Evolutionary conservation across 2,329 filamentous ascomycete species (phyloP), one percentile per base, ranked within the genome.

Genomic region (Stenocarpella maydis): DNA sequence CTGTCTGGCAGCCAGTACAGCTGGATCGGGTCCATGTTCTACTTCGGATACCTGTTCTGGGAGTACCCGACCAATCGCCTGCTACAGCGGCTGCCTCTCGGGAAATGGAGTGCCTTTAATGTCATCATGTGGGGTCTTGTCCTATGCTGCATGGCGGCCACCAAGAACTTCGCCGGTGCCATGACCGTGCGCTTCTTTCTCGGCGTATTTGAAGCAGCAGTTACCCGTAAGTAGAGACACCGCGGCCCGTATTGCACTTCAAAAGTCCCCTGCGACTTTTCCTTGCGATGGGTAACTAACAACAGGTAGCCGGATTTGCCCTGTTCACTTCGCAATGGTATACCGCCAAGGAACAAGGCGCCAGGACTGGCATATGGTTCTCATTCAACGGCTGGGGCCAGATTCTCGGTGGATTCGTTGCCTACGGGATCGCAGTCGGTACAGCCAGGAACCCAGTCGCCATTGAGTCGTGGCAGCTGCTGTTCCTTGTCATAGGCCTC

Each of bases 321-420:
- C 82, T 93, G 1, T 84, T 93, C 73, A 92, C 90, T 1, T 87
- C 83, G 4, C 89, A 92, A 79, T 93, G 90, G 90, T 93, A 92
- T 74, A 92, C 91, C 1, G 89, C 89, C 76, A 83, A 83, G 66
- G 91, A 93, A 76, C 90, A 92, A 79, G 88, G 87, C 1, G 80
- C 83, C 0, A 81, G 91, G 10, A 87, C 86, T 1, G 86, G 85
- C 4, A 86, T 92, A 67, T 93, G 91, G 91, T 92, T 92, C 79
- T 85, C 52, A 4, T 91, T 90, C 80, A 78, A 78, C 65, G 77
- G 80, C 28, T 77, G 77, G 69, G 80, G 77, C 1, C 79, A 81
- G 72, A 81, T 82, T 50, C 61, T 82, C 2, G 81, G 81, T 12
- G 80, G 80, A 9, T 77, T 77, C 43, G 74, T 83, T 6, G 79